phyloP scores from a whole-genome alignment of 352 stramenopile genomes.

The Peronospora belbahrii region DNA sequence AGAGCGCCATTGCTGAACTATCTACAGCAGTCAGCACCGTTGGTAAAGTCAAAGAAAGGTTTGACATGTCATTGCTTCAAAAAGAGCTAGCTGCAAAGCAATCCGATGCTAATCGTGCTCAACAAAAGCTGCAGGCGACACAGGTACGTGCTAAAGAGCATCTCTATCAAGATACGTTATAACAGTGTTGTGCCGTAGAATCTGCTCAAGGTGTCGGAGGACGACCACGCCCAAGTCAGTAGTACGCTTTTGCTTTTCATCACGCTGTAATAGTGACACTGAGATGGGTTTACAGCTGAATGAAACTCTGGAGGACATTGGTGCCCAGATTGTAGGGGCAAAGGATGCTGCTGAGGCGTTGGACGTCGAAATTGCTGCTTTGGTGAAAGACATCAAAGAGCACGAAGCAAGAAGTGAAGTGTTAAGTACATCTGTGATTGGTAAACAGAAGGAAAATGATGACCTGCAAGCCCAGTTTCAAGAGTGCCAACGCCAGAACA shows the following conservation, averaged over 20 bases:
- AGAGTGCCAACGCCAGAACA: conserved; percentile 16
- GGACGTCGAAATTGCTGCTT: conserved; percentile 12
- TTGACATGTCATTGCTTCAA: conserved; percentile 13
- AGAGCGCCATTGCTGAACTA: conserved; percentile 30
- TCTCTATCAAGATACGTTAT: not conserved
- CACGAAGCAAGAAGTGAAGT: conserved; percentile 13
- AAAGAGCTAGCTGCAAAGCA: conserved; percentile 16
- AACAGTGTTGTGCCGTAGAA: conserved; percentile 7
- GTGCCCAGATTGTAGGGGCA: conserved; percentile 8
- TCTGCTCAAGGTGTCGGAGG: conserved; percentile 14
- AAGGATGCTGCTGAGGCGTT: conserved; percentile 8
- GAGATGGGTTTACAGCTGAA: conserved; percentile 13
- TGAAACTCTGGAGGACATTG: conserved; percentile 12
- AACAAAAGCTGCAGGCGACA: conserved; percentile 24
- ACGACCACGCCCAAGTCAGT: conserved; percentile 27
- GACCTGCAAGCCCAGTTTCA: conserved; percentile 11
- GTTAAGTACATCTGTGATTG: conserved; percentile 3
- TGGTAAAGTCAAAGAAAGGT: conserved; percentile 1
- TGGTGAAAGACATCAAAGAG: conserved; percentile 17
- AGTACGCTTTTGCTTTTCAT: conserved; percentile 1
- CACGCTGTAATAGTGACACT: not conserved
- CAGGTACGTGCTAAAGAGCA: conserved; percentile 10
- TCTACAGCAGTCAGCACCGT: conserved; percentile 18
- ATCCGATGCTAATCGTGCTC: conserved; percentile 4
- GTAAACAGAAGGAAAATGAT: conserved; percentile 11